These are phyloP conservation scores for Coniferiporia sulphurascens DNA, from an alignment of 1,284 basidiomycete species.

Conservation along the genomic window DNA sequence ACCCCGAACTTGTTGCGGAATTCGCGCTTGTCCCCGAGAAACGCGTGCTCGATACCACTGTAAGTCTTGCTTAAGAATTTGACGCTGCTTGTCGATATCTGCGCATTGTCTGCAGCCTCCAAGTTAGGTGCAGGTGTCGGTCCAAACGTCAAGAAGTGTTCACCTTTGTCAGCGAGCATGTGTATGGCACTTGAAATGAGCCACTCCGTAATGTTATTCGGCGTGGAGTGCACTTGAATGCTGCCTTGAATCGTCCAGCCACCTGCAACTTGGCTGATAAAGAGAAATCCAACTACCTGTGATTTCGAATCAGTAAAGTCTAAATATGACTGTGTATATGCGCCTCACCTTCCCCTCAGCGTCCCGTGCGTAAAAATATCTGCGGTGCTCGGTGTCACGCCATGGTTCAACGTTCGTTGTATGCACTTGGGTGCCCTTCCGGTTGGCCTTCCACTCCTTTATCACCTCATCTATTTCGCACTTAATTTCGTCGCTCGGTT, in stretches of 20 bases:
- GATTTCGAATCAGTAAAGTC: not conserved
- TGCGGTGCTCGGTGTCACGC: constrained; percentile 45
- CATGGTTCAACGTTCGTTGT: constrained; percentile 50
- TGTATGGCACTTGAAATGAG: constrained; percentile 44
- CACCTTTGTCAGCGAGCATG: constrained; percentile 39
- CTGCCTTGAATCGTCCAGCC: constrained; percentile 40
- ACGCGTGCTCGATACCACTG: constrained; percentile 36
- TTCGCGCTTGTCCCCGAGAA: constrained; percentile 40
- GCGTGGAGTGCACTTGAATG: constrained; percentile 4
- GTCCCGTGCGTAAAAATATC: constrained; percentile 49
- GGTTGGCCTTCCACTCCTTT: constrained; percentile 39
- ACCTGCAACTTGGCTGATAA: constrained; percentile 47
- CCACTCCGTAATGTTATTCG: constrained; percentile 20
- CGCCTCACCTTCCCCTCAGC: constrained; percentile 33
- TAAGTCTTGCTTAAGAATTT: constrained; percentile 45
- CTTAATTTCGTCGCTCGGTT: constrained; percentile 37
- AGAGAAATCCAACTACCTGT: constrained; percentile 42
- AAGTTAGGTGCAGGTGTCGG: constrained; percentile 38
- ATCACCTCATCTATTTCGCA: constrained; percentile 38
- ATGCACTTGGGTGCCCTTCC: constrained; percentile 52
- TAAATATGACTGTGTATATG: constrained; percentile 1
- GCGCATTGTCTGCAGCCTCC: constrained; percentile 30
- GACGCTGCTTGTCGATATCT: constrained; percentile 32
- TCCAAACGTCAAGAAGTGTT: constrained; percentile 41
- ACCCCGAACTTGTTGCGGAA: constrained; percentile 40